Base-by-base conservation (phyloP, 2,329 filamentous ascomycete genomes). In the Cordyceps pruinosa region DNA sequence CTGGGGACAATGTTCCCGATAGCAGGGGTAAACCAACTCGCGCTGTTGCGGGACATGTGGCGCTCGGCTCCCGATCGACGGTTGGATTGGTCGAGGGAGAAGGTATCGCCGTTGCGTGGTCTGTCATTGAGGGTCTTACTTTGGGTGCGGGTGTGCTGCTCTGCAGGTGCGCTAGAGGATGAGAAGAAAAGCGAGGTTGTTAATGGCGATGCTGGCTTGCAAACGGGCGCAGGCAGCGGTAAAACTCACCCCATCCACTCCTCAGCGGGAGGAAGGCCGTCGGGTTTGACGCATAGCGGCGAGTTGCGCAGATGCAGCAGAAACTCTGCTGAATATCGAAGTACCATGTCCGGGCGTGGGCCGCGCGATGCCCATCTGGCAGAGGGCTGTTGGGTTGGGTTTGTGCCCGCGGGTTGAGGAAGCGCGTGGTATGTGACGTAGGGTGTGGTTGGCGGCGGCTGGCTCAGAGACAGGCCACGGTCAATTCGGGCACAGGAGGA, bases 191-290 rank as follows among this genome's bases (percentile, higher is more conserved):
- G 42, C 42, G 21, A 47, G 25, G 2, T 59, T 39, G 46, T 58
- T 32, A 47, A 37, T 34, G 30, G 23, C n/a, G 50, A 34, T 37
- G 47, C 30, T 47, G 32, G 21, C 41, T 26, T 41, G 35, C 37
- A 21, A 44, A 46, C 26, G n/a, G 30, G 19, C 50, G 34, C 6
- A 21, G 19, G 35, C 39, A 47, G 53, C 55, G 32, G 58, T 34
- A 26, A 47, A 53, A 73, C 83, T 69, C 78, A 96, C 88, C 93
- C 91, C 90, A 97, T 96, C 92, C 92, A 97, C 77, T 96, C 90
- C 75, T 96, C 90, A 61, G 87, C 82, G 26, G 90, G 88, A 62
- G 91, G 92, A 46, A 97, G 80, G 62, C 80, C 82, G 61, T 86
- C 77, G 47, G 93, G 93, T 73, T 89, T 95, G 65, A 81, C 77